Evolutionary conservation across 2,329 filamentous ascomycete genomes (phyloP).

Genomic region (Fusarium pseudoanthophilum): DNA sequence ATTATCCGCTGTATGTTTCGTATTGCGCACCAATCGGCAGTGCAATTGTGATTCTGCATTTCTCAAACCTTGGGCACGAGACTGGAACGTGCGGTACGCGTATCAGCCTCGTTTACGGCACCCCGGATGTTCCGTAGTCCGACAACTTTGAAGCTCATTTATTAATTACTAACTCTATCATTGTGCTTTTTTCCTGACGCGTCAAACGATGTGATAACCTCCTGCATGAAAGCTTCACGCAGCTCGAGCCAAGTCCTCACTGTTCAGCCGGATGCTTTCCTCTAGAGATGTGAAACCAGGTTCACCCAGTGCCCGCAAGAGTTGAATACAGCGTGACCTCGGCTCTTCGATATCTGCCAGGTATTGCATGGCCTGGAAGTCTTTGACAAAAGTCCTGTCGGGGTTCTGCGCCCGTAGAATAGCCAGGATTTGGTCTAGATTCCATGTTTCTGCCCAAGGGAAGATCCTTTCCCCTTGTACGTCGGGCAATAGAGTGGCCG

Average conservation of each 20-base stretch:
- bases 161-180: too few relatives aligned
- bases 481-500: slow-evolving; percentile 57
- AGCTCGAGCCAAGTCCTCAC: not conserved
- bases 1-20: not conserved
- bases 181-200: not conserved
- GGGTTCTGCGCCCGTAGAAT: slow-evolving; percentile 37
- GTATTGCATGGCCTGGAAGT: slow-evolving; percentile 13
- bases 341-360: not conserved
- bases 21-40: not conserved
- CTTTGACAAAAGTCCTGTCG: slow-evolving; percentile 15
- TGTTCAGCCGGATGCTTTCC: not conserved
- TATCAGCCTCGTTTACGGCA: not conserved
- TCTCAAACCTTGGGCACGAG: not conserved
- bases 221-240: not conserved
- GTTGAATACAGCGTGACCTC: not conserved
- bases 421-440: slow-evolving; percentile 54
- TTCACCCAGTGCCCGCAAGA: not conserved
- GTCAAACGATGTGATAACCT: not conserved
- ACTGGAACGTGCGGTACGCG: not conserved
- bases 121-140: not conserved
- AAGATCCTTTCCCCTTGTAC: slow-evolving; percentile 63
- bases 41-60: not conserved
- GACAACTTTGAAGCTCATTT: not conserved
- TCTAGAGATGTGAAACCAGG: not conserved
- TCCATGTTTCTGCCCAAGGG: slow-evolving; percentile 59